Evolutionary conservation across 768 basidiomycete species (phyloP).

Genomic region (Xerocomellus intermedius): DNA sequence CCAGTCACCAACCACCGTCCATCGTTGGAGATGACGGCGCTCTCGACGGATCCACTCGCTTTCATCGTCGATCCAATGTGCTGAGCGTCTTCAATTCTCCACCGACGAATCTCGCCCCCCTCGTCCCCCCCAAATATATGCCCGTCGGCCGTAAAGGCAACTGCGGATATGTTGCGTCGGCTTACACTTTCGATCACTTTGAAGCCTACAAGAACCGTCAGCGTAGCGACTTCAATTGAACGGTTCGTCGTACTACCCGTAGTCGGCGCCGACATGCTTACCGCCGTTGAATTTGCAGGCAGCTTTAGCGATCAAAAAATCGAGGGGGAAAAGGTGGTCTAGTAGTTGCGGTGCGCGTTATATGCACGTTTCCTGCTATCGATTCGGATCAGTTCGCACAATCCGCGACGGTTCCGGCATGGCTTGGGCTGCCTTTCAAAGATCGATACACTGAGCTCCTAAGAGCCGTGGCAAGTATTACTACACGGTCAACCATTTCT

Average conservation of each 20-base stretch:
- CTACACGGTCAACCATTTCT: too few relatives aligned
- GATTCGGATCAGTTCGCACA: too few relatives aligned
- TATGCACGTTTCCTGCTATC: too few relatives aligned
- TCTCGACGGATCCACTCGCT: neutral
- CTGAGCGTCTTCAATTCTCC: neutral
- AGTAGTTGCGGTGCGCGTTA: too few relatives aligned
- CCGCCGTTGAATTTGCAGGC: too few relatives aligned
- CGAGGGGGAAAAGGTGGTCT: too few relatives aligned
- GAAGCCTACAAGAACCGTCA: neutral
- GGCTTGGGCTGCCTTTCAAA: too few relatives aligned
- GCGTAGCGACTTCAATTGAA: neutral
- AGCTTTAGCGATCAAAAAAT: too few relatives aligned
- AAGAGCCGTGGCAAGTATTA: too few relatives aligned
- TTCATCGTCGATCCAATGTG: neutral
- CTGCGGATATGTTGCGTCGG: neutral
- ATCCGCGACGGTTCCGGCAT: too few relatives aligned
- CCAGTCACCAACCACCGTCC: neutral
- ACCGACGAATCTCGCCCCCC: neutral
- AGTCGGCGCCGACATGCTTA: neutral
- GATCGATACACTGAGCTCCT: too few relatives aligned
- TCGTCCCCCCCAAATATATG: neutral
- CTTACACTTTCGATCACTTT: neutral
- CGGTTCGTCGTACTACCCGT: neutral
- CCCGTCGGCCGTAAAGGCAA: neutral
- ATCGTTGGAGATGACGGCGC: neutral